Evolutionary conservation across 805 yeast species (phyloP), one percentile per base, ranked within the genome.

Genomic region (Candida montana): DNA sequence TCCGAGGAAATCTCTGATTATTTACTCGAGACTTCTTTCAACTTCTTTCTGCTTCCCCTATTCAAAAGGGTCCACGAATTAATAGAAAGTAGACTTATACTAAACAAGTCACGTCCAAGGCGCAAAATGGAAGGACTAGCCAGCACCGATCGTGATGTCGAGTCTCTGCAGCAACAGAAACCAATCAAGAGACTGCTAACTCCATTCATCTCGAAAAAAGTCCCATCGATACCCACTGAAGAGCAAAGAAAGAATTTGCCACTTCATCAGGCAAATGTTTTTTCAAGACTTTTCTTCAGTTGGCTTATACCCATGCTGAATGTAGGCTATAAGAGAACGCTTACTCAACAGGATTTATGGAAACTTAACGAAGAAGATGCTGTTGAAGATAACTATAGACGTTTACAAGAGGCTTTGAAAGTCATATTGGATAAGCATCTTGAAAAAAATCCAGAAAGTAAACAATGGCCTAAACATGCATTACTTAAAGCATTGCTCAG

Each of bases 261-360:
- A 3, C 24, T 44, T 2, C 40, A 35, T 24, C 19, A 39, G 8
- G 35, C 21, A 17, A 40, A 40, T 24, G 12, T 58, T 7, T 39
- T 77, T 11, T 66, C 70, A 12, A 62, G 60, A 44, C 31, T 67
- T 0, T 74, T 77, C 50, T 75, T 82, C 55, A 68, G 77, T 72
- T 84, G 90, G 89, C 60, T 83, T 38, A 51, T 61, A 10, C 88
- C 88, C 0, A 50, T 84, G 40, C 59, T 84, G 63, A 61, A 60
- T 13, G 70, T 70, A 4, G 91, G 93, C 3, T 84, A 83, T 59
- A 79, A 75, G 54, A 66, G 91, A 51, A 81, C 89, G 0, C 57
- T 84, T 34, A 72, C 71, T 33, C 79, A 81, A 5, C 69, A 74
- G 31, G 91, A 84, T 59, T 57, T 83, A 47, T 83, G 65, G 55